These are phyloP conservation scores for Fusarium goolgardi DNA, from an alignment of 2,329 filamentous ascomycete species.

Conservation along the genomic window DNA sequence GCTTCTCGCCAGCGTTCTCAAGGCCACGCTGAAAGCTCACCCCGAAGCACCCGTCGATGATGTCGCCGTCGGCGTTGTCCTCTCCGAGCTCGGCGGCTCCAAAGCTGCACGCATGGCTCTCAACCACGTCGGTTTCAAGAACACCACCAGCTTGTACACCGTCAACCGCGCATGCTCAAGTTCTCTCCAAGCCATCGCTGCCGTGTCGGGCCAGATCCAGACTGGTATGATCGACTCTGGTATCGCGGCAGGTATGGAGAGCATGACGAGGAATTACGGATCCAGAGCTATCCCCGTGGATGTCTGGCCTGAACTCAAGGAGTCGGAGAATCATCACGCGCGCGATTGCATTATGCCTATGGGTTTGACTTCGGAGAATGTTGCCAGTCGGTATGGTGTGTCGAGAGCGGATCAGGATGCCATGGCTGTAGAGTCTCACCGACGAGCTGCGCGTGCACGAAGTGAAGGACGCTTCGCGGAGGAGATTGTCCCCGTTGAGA, in stretches of 20 bases:
- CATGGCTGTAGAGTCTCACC: constrained; percentile 81
- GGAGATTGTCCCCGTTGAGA: constrained; percentile 85
- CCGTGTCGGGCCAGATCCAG: constrained; percentile 79
- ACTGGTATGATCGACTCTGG: constrained; percentile 77
- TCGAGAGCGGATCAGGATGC: constrained; percentile 81
- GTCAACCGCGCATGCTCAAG: constrained; percentile 89
- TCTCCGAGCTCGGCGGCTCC: constrained; percentile 88
- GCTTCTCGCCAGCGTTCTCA: constrained; percentile 75
- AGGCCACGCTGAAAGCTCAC: constrained; percentile 64
- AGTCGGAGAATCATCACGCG: constrained; percentile 74
- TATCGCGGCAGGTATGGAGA: constrained; percentile 92
- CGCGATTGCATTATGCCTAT: constrained; percentile 93
- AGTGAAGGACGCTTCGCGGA: constrained; percentile 75
- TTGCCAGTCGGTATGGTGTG: constrained; percentile 81
- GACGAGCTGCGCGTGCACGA: constrained; percentile 77
- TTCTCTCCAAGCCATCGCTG: constrained; percentile 80
- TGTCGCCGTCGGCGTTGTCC: constrained; percentile 86
- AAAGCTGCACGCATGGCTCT: constrained; percentile 94
- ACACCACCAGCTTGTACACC: constrained; percentile 81
- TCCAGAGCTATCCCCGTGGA: constrained; percentile 84
- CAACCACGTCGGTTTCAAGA: constrained; percentile 82
- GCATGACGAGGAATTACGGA: constrained; percentile 94
- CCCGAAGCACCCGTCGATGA: constrained; percentile 77
- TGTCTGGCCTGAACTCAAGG: constrained; percentile 78
- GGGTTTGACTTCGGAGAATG: constrained; percentile 91